Percentiles rank a stretch among this genome's conserved stretches.
These are phyloP conservation scores for Crithidia acanthocephali DNA, from an alignment of 208 protist genomes.

Conservation along the genomic window DNA sequence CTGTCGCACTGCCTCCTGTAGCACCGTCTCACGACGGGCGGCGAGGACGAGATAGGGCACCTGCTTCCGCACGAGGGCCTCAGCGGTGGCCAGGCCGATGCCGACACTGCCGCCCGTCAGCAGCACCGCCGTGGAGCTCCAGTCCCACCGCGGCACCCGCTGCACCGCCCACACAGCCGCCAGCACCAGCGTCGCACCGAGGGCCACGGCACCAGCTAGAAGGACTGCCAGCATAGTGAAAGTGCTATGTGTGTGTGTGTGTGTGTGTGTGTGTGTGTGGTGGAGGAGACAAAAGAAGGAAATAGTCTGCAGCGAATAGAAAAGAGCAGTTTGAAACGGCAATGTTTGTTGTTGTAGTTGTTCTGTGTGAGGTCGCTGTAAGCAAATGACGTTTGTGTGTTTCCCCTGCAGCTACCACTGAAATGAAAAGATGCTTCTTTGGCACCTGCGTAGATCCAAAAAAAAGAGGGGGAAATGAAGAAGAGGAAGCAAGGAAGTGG, in stretches of 20 bases:
- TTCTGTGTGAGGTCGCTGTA: too few relatives aligned
- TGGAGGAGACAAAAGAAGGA: too few relatives aligned
- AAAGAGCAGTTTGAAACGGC: too few relatives aligned
- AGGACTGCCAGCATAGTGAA: constrained; percentile 13
- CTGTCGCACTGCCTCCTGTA: constrained; percentile 54
- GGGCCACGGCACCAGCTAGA: constrained; percentile 11
- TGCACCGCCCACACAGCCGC: constrained; percentile 54
- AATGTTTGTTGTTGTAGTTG: too few relatives aligned
- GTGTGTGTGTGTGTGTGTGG: constrained; percentile 9
- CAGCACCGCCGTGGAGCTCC: constrained; percentile 63
- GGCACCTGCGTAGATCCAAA: too few relatives aligned
- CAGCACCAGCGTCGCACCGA: constrained; percentile 36
- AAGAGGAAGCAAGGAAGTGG: too few relatives aligned
- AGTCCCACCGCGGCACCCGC: constrained; percentile 58
- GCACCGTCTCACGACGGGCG: constrained; percentile 62
- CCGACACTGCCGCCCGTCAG: constrained; percentile 87
- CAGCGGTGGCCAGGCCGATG: constrained; percentile 82
- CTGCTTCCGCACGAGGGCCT: constrained; percentile 48
- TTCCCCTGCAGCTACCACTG: too few relatives aligned
- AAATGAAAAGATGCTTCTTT: too few relatives aligned
- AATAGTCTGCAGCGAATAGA: too few relatives aligned
- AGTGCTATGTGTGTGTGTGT: constrained; percentile 5
- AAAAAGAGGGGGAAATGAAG: too few relatives aligned
- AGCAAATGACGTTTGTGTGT: too few relatives aligned
- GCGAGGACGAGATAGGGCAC: constrained; percentile 73